Evolutionary conservation across 2,329 filamentous ascomycete genomes (phyloP), one percentile per base, ranked within the genome.

Genomic region (Pseudocercospora cruenta): DNA sequence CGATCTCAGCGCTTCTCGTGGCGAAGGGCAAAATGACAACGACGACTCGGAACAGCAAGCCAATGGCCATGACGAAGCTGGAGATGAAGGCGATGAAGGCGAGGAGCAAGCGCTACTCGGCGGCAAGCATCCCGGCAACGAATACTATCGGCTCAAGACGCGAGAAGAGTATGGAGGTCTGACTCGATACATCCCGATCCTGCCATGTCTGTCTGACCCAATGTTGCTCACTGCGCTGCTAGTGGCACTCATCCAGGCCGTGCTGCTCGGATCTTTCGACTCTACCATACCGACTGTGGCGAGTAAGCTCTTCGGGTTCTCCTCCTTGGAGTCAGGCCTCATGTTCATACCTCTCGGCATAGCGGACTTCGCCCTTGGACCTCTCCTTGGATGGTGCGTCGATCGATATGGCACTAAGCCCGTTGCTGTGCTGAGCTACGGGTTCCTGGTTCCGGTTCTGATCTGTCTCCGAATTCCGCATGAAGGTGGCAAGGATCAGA

Each of bases 281-380:
- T 80, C 82, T 39, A 85, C 83, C 0, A 76, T 85, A 6, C 82
- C 83, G 0, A 78, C 80, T 0, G 77, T 80, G 4, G 81, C 81
- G 9, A 72, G 78, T 53, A 73, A 79, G n/a, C 73, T 78, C 49
- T 84, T 81, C 67, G 73, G 72, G 53, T 84, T 84, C 72, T 75
- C 79, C 66, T 81, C 81, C 1, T 72, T 84, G 3, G 75, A 78
- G 60, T 71, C 78, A 1, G 83, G 83, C 4, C 74, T 84, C 0
- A 74, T 85, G 3, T 84, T 84, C 73, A 69, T 84, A 2, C 79
- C 82, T 1, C 73, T 84, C 0, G 81, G 80, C 0, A 73, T 76
- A 19, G 77, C 80, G 36, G 80, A 84, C 60, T 75, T 84, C 24
- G 64, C 84, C 2, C 70, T 82, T 10, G 82, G 83, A 0, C 83